These are phyloP conservation scores for Rhodotorula glutinis DNA, from an alignment of 1,284 basidiomycete genomes.

Conservation along the genomic window DNA sequence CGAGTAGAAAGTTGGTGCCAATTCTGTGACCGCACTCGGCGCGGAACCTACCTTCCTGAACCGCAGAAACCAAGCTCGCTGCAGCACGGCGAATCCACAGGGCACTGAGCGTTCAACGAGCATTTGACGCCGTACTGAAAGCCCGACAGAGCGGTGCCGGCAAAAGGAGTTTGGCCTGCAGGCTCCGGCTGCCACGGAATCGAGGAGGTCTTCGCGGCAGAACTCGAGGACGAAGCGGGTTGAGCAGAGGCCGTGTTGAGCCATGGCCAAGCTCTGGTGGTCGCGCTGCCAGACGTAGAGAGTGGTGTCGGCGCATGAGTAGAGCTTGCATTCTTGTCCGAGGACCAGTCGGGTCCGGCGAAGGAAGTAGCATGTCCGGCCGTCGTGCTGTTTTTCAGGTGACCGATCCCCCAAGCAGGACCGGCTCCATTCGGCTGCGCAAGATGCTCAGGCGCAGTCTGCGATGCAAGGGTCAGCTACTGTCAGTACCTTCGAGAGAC, in stretches of 20 bases:
- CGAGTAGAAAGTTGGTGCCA: not conserved
- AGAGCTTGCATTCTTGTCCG: too few relatives aligned
- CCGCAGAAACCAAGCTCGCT: slow-evolving; percentile 75
- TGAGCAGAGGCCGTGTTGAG: too few relatives aligned
- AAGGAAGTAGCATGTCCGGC: not conserved
- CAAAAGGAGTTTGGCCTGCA: too few relatives aligned
- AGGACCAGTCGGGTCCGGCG: too few relatives aligned
- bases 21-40: not conserved
- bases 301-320: too few relatives aligned
- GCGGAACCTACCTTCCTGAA: slow-evolving; percentile 45
- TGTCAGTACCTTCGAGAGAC: too few relatives aligned
- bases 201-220: too few relatives aligned
- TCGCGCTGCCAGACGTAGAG: too few relatives aligned
- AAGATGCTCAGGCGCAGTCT: slow-evolving; percentile 37
- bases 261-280: too few relatives aligned
- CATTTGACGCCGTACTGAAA: slow-evolving; percentile 6
- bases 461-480: too few relatives aligned
- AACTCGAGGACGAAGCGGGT: too few relatives aligned
- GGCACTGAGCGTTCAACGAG: slow-evolving; percentile 51
- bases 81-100: slow-evolving; percentile 64
- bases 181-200: too few relatives aligned
- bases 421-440: slow-evolving; percentile 58
- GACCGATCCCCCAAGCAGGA: slow-evolving; percentile 63
- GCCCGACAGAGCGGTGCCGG: slow-evolving; percentile 6
- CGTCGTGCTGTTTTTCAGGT: not conserved